Conservation (phyloP, 441 rosid genomes). For the Eruca vesicaria region DNA sequence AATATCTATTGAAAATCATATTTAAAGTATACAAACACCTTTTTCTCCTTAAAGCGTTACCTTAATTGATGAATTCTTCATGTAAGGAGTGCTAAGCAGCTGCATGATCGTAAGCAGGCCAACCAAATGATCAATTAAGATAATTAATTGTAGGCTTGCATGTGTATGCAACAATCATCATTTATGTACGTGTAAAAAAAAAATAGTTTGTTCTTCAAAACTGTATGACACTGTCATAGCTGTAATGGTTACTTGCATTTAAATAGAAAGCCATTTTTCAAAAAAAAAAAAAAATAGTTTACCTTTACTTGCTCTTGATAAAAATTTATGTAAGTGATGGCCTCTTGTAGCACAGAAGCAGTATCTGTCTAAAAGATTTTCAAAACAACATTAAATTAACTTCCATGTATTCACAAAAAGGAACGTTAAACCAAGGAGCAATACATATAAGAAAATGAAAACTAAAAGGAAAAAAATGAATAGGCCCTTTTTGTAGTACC, state of each 20-base stretch:
- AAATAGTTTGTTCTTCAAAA: no score
- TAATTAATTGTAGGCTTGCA: background rate
- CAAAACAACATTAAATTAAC: background rate
- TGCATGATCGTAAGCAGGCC: conserved; percentile 29
- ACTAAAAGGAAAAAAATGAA: background rate
- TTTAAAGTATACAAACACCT: background rate
- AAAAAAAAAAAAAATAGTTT: no score
- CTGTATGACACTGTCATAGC: no score
- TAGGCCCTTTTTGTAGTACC: conserved; percentile 41
- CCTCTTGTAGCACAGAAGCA: conserved; percentile 82
- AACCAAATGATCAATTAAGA: background rate
- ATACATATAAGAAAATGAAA: background rate
- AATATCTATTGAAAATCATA: background rate
- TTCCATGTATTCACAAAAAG: background rate
- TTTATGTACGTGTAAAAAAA: background rate
- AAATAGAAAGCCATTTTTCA: no score
- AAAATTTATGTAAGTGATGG: conserved; percentile 73
- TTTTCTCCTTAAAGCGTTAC: conserved; percentile 6
- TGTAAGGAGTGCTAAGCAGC: conserved; percentile 76
- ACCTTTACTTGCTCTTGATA: conserved; percentile 90
- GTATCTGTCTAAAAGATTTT: conserved; percentile 68
- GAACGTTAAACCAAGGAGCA: no score
- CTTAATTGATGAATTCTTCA: conserved; percentile 53
- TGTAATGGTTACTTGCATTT: no score
- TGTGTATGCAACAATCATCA: background rate